These are phyloP conservation scores for Cladosporium sp. DNA, from an alignment of 2,329 filamentous ascomycete genomes.

Conservation along the genomic window DNA sequence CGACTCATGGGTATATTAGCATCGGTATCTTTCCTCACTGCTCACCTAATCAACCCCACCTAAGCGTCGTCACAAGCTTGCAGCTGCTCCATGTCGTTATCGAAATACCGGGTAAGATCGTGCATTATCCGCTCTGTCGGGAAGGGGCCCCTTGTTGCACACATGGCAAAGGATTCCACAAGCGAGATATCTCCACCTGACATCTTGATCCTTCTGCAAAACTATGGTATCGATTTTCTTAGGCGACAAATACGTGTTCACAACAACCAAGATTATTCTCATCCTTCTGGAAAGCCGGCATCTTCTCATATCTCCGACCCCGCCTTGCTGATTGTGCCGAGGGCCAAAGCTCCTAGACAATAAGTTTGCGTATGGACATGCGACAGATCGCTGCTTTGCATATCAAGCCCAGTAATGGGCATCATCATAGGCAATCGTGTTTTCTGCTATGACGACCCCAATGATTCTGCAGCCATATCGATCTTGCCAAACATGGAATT, in stretches of 20 bases:
- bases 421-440: not conserved
- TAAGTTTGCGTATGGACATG: not conserved
- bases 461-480: no score
- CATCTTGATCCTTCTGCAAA: not conserved
- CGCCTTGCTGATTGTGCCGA: not conserved
- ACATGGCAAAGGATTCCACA: not conserved
- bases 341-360: not conserved
- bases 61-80: not conserved
- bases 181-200: not conserved
- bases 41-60: slow-evolving; percentile 13
- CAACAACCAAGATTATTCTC: not conserved
- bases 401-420: not conserved
- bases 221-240: not conserved
- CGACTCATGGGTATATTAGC: not conserved
- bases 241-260: not conserved
- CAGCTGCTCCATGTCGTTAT: not conserved
- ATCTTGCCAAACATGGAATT: not conserved
- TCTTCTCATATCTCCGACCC: not conserved
- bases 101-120: slow-evolving; percentile 1
- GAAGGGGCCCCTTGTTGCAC: not conserved
- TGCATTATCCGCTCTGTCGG: slow-evolving; percentile 1
- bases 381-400: not conserved
- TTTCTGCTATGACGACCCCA: no score
- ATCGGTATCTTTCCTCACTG: not conserved
- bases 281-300: not conserved